Evolutionary conservation across 805 yeast species (phyloP).

Genomic region (Candida palmyrensis): DNA sequence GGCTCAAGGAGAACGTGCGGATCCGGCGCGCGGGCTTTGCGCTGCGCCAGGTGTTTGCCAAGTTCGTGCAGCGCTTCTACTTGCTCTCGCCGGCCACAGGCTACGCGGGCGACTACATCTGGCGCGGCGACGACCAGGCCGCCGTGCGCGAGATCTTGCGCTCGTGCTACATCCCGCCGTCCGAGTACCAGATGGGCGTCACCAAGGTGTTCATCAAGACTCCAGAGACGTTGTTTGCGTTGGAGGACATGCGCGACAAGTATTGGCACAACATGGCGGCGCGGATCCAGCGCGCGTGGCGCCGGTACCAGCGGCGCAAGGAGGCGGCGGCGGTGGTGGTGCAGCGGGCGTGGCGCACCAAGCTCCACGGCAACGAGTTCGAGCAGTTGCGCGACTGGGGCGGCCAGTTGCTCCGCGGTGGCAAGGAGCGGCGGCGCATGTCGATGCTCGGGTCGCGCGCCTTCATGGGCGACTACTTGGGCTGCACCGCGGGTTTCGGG

Average conservation of each 20-base stretch:
- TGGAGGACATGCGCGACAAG: constrained; percentile 93
- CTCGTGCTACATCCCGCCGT: constrained; percentile 60
- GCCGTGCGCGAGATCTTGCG: constrained; percentile 48
- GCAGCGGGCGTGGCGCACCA: constrained; percentile 79
- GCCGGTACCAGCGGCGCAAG: constrained; percentile 74
- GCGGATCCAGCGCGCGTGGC: constrained; percentile 94
- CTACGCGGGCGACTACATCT: constrained; percentile 74
- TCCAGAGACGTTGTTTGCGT: constrained; percentile 92
- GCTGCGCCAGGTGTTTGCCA: constrained; percentile 92
- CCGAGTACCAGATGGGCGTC: constrained; percentile 89
- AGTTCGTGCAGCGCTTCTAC: constrained; percentile 92
- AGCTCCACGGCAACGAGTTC: constrained; percentile 73
- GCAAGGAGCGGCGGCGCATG: constrained; percentile 87
- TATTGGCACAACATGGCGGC: constrained; percentile 99
- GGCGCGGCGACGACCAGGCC: constrained; percentile 50
- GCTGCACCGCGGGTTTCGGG: constrained; percentile 74
- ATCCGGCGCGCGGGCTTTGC: constrained; percentile 99
- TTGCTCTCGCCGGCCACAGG: constrained; percentile 83
- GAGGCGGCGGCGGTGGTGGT: constrained; percentile 80
- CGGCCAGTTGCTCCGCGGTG: constrained; percentile 57
- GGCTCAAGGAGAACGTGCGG: constrained; percentile 93
- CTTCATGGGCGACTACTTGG: constrained; percentile 91
- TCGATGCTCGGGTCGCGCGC: constrained; percentile 84
- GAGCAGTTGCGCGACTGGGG: constrained; percentile 87
- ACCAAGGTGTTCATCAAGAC: constrained; percentile 92